phyloP scores from a whole-genome alignment of 495 filamentous ascomycete species.

The Aspergillus leporis region DNA sequence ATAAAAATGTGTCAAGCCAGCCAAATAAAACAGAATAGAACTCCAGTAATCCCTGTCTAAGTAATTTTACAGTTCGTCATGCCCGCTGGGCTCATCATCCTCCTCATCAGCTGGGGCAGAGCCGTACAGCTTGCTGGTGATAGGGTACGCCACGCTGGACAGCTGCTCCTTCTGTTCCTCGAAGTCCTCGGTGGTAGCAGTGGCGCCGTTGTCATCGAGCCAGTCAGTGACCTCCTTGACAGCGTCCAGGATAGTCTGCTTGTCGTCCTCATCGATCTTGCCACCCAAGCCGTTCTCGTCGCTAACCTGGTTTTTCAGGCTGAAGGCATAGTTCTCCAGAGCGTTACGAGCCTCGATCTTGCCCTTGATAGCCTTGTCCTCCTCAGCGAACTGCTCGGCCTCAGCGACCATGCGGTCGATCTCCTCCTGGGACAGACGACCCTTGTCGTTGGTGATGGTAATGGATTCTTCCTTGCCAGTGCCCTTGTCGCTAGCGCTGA shows the following conservation, averaged over 20 bases:
- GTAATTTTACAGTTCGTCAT: conserved; percentile 86
- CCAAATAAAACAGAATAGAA: conserved; percentile 31
- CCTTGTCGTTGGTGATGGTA: conserved; percentile 98
- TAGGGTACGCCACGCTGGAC: conserved; percentile 92
- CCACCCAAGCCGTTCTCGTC: conserved; percentile 96
- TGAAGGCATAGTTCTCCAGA: conserved; percentile 96
- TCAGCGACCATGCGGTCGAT: conserved; percentile 98
- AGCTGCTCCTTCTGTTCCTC: conserved; percentile 99
- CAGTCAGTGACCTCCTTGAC: conserved; percentile 97
- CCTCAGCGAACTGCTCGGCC: conserved; percentile 97
- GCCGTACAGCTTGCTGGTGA: conserved; percentile 95
- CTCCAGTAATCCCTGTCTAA: conserved; percentile 45
- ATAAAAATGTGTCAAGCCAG: conserved; percentile 21
- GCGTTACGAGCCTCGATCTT: conserved; percentile 95
- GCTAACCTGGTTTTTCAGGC: conserved; percentile 97
- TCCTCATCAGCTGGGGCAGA: conserved; percentile 61
- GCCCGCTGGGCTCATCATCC: conserved; percentile 70
- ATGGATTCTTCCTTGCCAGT: conserved; percentile 96
- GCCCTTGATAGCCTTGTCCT: conserved; percentile 95
- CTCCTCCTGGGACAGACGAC: conserved; percentile 90
- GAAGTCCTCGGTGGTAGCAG: conserved; percentile 89
- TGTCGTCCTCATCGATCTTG: conserved; percentile 98
- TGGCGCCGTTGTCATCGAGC: conserved; percentile 93
- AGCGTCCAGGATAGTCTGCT: conserved; percentile 93
- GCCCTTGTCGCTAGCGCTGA: conserved; percentile 92